Evolutionary conservation across 202 grass and related monocot genomes (phyloP), one percentile per base, ranked within the genome.

Genomic region (Bolboschoenoplectus hybrid): DNA sequence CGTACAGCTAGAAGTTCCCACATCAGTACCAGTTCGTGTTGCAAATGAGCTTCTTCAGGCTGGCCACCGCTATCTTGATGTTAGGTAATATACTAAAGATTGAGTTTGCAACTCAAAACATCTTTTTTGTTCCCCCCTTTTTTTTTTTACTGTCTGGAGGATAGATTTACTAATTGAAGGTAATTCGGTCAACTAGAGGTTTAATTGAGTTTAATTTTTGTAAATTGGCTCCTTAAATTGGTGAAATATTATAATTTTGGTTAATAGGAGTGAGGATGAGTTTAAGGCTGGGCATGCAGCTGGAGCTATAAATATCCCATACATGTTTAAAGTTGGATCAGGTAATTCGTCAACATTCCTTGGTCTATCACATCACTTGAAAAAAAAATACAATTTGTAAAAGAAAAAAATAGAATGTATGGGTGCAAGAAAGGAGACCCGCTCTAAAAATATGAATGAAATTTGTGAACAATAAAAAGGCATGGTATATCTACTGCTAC

Each of bases 11-110:
- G 72, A 47, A 4, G 89, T 87, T 74, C 93, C 95, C 46, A 91
- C 62, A 43, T 97, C 92, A 47, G 92, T 95, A 82, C 92, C 95
- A 11, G 95, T 95, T 46, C 95, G 92, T 34, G 88, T 97, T 78
- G 95, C 95, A 13, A 76, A 93, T 74, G 93, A 98, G 88, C 82
- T 98, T 44, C 91, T 92, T 57, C 90, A 91, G 74, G 93, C 95
- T 11, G 91, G 95, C 0, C 84, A 98, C 89, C 91, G 87, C 5
- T 98, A 95, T 89, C 93, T 98, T n/a, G 95, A 98, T 75, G 87
- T 95, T 90, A 92, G 95, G 92, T 97, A 84, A 38, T 45, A 65
- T 46, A 64, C 34, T 50, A 17, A 36, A 40, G 3, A 82, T 62
- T 82, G 2, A 4, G 26, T 63, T 40, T 44, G 13, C 49, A 39